phyloP scores from a whole-genome alignment of 2,329 filamentous ascomycete genomes.

The Exophiala xenobiotica region DNA sequence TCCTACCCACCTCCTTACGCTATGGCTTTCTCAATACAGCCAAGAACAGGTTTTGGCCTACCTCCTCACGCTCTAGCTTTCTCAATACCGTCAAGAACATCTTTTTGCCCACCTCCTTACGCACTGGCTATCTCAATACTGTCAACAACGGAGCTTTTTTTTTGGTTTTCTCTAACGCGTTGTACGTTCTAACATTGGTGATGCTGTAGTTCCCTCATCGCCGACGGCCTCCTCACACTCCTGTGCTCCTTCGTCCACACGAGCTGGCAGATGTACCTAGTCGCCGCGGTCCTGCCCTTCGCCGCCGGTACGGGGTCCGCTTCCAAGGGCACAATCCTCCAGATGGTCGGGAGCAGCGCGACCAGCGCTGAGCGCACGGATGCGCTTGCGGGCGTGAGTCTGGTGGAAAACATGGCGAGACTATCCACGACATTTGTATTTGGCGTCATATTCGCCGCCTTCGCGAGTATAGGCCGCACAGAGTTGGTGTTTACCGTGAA shows the following conservation, averaged over 20 bases:
- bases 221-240: slow-evolving; percentile 65
- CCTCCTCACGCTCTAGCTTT: no score
- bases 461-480: slow-evolving; percentile 60
- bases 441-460: slow-evolving; percentile 63
- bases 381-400: slow-evolving; percentile 66
- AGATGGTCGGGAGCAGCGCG: slow-evolving; percentile 61
- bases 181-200: background rate
- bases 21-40: no score
- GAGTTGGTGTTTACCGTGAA: slow-evolving; percentile 68
- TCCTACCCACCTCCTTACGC: no score
- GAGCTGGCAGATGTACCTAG: slow-evolving; percentile 68
- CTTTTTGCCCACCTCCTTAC: no score
- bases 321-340: slow-evolving; percentile 70
- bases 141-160: no score
- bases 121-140: no score
- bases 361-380: slow-evolving; percentile 55
- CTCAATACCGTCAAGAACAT: no score
- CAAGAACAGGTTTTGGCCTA: no score
- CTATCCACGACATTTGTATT: slow-evolving; percentile 65
- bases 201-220: slow-evolving; percentile 55
- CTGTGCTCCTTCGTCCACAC: slow-evolving; percentile 61
- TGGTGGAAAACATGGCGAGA: slow-evolving; percentile 68
- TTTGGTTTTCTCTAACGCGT: no score
- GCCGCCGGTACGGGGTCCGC: slow-evolving; percentile 68
- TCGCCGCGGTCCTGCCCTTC: slow-evolving; percentile 64